Evolutionary conservation across 495 filamentous ascomycete species (phyloP).

Genomic region (Rostrohypoxylon terebratum): DNA sequence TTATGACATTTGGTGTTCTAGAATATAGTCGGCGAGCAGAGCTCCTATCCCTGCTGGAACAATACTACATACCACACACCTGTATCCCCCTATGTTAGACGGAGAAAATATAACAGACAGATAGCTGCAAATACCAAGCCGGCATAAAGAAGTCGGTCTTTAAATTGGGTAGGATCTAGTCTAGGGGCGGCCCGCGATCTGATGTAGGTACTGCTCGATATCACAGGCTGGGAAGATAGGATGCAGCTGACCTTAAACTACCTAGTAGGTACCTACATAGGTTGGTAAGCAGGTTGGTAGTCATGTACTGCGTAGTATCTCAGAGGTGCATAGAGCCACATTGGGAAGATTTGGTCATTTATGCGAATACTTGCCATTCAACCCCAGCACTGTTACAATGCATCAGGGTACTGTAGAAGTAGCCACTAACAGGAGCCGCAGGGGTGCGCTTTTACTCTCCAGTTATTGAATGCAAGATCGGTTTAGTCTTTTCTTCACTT

Average conservation of each 20-base stretch:
- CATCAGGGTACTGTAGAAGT: constrained; percentile 23
- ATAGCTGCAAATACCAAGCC: constrained; percentile 7
- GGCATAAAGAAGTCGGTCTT: constrained; percentile 3
- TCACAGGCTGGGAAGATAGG: constrained; percentile 22
- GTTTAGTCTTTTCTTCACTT: constrained; percentile 25
- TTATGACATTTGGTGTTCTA: background rate
- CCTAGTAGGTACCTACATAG: constrained; percentile 1
- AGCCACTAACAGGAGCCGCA: constrained; percentile 28
- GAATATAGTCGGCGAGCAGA: constrained; percentile 1
- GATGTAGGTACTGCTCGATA: constrained; percentile 23
- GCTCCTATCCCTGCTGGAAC: background rate
- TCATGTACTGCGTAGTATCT: no score
- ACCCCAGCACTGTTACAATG: constrained; percentile 21
- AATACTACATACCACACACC: constrained; percentile 22
- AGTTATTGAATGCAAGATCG: constrained; percentile 15
- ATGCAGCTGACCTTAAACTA: constrained; percentile 25
- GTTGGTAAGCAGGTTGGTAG: no score
- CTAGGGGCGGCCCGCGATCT: constrained; percentile 45
- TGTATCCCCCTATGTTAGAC: no score
- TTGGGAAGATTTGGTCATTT: constrained; percentile 34
- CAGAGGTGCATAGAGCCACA: constrained; percentile 25
- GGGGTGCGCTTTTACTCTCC: constrained; percentile 20
- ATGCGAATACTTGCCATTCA: constrained; percentile 28
- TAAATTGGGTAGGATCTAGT: constrained; percentile 33
- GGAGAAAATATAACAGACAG: background rate